A percentile compares a stretch with the other conserved stretches of the same genome.
Evolutionary conservation across 2,329 filamentous ascomycete species (phyloP).

Genomic region (Xylaria sp.): DNA sequence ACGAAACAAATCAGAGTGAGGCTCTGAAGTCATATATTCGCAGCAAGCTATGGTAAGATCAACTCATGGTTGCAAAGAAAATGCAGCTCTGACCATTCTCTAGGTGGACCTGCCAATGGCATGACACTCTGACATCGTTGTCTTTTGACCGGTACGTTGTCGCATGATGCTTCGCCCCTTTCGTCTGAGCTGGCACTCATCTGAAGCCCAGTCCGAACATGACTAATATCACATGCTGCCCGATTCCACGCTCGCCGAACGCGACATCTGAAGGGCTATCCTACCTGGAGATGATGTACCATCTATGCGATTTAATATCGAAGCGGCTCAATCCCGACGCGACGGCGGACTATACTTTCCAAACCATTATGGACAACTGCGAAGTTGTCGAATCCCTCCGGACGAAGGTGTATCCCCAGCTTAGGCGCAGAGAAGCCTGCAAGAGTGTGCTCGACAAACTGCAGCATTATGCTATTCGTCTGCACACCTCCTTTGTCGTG

Average conservation of each 20-base stretch:
- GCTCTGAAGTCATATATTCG: slow-evolving; percentile 51
- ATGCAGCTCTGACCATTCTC: background rate
- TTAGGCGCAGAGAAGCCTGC: slow-evolving; percentile 57
- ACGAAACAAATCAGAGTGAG: slow-evolving; percentile 43
- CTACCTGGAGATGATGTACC: slow-evolving; percentile 62
- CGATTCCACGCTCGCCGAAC: slow-evolving; percentile 44
- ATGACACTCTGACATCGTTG: slow-evolving; percentile 59
- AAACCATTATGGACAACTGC: slow-evolving; percentile 54
- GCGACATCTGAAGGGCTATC: slow-evolving; percentile 45
- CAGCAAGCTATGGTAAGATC: slow-evolving; percentile 48
- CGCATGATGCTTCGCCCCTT: background rate
- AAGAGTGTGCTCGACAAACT: slow-evolving; percentile 58
- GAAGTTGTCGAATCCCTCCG: slow-evolving; percentile 49
- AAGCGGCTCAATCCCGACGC: slow-evolving; percentile 52
- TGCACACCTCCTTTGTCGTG: slow-evolving; percentile 61
- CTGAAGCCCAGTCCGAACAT: slow-evolving; percentile 47
- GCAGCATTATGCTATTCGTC: slow-evolving; percentile 58
- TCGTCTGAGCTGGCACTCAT: slow-evolving; percentile 7
- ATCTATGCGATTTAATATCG: slow-evolving; percentile 57
- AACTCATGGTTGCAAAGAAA: slow-evolving; percentile 5
- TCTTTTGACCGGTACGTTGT: slow-evolving; percentile 55
- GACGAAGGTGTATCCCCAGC: slow-evolving; percentile 44
- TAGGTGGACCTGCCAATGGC: slow-evolving; percentile 60
- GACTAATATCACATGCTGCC: slow-evolving; percentile 54
- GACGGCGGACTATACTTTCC: slow-evolving; percentile 44